These are phyloP conservation scores for Cornus florida DNA, from an alignment of 148 eudicot genomes.

Conservation along the genomic window DNA sequence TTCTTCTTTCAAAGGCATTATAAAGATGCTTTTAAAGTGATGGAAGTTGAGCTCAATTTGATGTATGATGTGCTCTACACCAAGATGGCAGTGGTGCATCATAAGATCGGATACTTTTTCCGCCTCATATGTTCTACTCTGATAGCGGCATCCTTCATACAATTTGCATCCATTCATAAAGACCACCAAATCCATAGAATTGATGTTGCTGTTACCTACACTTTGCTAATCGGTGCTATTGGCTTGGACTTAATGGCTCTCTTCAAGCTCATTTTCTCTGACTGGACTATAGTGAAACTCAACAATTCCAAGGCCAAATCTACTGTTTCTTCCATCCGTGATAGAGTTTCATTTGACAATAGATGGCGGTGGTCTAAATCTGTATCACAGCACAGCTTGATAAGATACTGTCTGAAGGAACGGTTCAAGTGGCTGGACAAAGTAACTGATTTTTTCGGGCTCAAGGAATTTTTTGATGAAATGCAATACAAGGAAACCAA, in stretches of 20 bases:
- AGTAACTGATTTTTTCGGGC: background rate
- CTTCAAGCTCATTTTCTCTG: constrained; percentile 10
- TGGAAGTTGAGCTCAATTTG: constrained; percentile 1
- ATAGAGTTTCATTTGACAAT: background rate
- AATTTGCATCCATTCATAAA: constrained; percentile 5
- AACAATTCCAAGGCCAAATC: background rate
- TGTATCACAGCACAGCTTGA: constrained; percentile 1
- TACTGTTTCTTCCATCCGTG: background rate
- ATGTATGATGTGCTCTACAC: constrained; percentile 5
- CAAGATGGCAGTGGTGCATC: background rate
- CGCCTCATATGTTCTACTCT: constrained; percentile 4
- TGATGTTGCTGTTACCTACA: constrained; percentile 4
- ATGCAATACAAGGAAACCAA: background rate
- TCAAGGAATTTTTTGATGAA: background rate
- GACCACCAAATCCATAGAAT: background rate
- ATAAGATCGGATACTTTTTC: background rate
- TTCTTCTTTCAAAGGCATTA: background rate
- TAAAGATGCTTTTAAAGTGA: constrained; percentile 1
- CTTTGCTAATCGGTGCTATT: background rate
- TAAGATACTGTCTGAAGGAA: background rate
- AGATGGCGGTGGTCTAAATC: background rate
- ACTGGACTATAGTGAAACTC: constrained; percentile 4
- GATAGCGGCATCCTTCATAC: background rate
- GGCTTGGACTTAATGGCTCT: background rate
- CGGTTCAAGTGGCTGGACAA: background rate